Percentiles rank a stretch among this genome's conserved stretches.
These are phyloP conservation scores for Termitomyces sp. DNA, from an alignment of 768 basidiomycete species.

Conservation along the genomic window DNA sequence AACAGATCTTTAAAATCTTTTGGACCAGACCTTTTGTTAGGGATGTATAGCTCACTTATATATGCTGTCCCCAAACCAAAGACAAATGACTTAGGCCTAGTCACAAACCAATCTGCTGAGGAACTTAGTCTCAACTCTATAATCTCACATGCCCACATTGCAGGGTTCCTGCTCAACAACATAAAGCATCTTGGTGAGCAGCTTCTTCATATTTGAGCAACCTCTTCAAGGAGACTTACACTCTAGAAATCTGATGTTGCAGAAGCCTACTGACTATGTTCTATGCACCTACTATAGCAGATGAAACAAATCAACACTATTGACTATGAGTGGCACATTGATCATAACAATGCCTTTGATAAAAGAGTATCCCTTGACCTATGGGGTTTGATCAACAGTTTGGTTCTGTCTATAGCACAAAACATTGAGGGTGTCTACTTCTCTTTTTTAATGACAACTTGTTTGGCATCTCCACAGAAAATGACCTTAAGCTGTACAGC, in stretches of 20 bases:
- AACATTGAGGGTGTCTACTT: conserved; percentile 10
- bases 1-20: no score
- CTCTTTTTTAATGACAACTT: conserved; percentile 29
- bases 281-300: conserved; percentile 24
- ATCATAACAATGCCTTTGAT: conserved; percentile 22
- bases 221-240: not conserved
- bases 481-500: conserved; percentile 20
- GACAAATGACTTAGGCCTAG: not conserved
- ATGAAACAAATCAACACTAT: conserved; percentile 23
- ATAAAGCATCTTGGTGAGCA: not conserved
- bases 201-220: not conserved
- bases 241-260: no score
- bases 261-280: conserved; percentile 32
- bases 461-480: conserved; percentile 18
- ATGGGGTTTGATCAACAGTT: conserved; percentile 21
- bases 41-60: not conserved
- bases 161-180: not conserved
- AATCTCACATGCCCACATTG: not conserved
- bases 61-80: not conserved
- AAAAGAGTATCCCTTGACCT: conserved; percentile 10
- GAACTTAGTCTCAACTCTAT: not conserved
- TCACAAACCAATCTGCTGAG: not conserved
- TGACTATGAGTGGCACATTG: conserved; percentile 20
- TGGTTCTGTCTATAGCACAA: conserved; percentile 2
- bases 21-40: no score